Base-by-base conservation (phyloP, 805 yeast genomes). In the Clavispora vitiphila region DNA sequence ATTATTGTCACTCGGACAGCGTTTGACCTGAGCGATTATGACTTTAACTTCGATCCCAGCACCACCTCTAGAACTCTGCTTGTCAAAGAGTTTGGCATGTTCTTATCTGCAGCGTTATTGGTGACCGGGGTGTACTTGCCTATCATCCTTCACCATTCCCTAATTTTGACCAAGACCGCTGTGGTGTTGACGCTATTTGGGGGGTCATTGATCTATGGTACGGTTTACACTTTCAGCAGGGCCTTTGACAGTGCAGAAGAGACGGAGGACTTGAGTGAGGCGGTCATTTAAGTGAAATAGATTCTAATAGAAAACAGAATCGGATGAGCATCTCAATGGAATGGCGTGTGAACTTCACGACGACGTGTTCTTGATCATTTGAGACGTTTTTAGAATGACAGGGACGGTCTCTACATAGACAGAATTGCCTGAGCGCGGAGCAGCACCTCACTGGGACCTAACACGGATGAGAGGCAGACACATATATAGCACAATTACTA, bases 161-260 rank as follows among this genome's bases (percentile, higher is more conserved):
- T 76, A 46, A 69, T 88, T 35, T 78, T 91, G 46, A 77, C 81
- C n/a, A 60, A 72, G 14, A 66, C 79, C 5, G 96, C 96, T 16
- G 77, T 81, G 63, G 51, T 77, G 15, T 81, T 91, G 81, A 84
- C 96, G 36, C 75, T 86, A 24, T 42, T 72, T 10, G 99, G 98
- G 12, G 98, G 98, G n/a, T 48, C 74, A 15, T 72, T 90, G 46
- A 86, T 91, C 35, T 90, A 85, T 63, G 76, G 81, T 5, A 83
- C 96, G 6, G 88, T 91, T 24, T 83, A 86, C 38, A 78, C 86
- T 7, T 91, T 91, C 59, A 81, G 86, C 4, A 71, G 81, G 58
- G 87, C 86, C 56, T 91, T 91, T 71, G 80, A 78, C 44, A 61
- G 55, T 12, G 41, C 46, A 1, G 64, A 56, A 4, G 65, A 65